Conservation (phyloP, 352 stramenopile species). For the Aphanomyces cochlioides region DNA sequence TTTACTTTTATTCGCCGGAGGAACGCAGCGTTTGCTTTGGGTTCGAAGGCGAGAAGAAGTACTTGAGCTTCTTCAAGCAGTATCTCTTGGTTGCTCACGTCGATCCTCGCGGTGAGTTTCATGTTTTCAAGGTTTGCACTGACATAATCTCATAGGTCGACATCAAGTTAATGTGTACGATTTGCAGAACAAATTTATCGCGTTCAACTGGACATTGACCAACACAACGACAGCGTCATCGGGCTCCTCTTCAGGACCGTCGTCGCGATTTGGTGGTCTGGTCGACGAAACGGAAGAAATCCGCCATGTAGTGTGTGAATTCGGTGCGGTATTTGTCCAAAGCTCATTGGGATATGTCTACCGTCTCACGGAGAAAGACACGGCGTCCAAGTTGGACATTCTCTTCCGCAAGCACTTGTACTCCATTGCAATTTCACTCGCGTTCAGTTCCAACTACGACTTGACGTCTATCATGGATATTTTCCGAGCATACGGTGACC, state of each 20-base stretch:
- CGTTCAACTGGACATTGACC: constrained; percentile 87
- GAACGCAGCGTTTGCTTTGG: constrained; percentile 84
- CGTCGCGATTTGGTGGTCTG: constrained; percentile 43
- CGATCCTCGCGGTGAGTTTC: constrained; percentile 50
- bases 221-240: constrained; percentile 36
- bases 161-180: constrained; percentile 90
- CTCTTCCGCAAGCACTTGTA: constrained; percentile 97
- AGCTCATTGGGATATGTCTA: constrained; percentile 87
- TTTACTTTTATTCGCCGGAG: constrained; percentile 89
- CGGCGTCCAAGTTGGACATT: constrained; percentile 94
- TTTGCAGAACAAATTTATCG: constrained; percentile 90
- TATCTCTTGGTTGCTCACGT: constrained; percentile 81
- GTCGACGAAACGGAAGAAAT: constrained; percentile 86
- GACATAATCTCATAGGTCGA: constrained; percentile 28
- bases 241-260: no score
- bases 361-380: constrained; percentile 92
- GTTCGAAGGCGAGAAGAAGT: constrained; percentile 86
- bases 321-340: constrained; percentile 83
- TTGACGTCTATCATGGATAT: constrained; percentile 96
- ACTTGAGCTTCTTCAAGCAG: constrained; percentile 85
- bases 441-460: constrained; percentile 92
- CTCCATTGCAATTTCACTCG: constrained; percentile 96
- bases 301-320: constrained; percentile 80
- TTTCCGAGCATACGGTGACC: constrained; percentile 95
- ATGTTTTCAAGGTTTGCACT: no score